Evolutionary conservation across 208 protist genomes (phyloP), one percentile per base, ranked within the genome.

Genomic region (Crithidia expoeki): DNA sequence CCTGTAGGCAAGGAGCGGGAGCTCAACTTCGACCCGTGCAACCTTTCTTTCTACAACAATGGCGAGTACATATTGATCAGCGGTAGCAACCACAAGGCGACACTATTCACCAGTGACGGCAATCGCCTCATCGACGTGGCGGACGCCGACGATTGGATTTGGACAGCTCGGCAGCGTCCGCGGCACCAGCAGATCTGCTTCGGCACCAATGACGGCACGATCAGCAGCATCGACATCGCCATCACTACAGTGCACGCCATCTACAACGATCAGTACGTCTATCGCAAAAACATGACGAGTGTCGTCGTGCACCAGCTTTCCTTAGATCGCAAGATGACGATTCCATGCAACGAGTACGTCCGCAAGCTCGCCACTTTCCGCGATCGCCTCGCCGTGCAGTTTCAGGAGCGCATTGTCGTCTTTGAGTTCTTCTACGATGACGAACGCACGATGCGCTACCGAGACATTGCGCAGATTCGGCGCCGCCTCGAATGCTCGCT

Each of bases 251-350:
- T 98, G 19, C 97, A 99, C 67, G 88, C 94, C 72, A 89, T 99
- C 56, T 98, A 98, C 73, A 68, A 92, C 49, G 95, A 98, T 70
- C 89, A 97, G 62, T 99, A 99, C 81, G 95, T 98, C 12, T 98
- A 87, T 69, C 88, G 98, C 36, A 96, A 99, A 21, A 85, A 87
- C 52, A 96, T 99, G 92, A 99, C 97, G 32, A 90, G 98, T 57
- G 94, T 99, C 19, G 78, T 99, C 14, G 81, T 99, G 19, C 97
- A 99, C 77, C 87, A 98, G 59, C 81, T 98, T 53, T 87, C 89
- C 9, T 72, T 93, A 2, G 93, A 97, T 44, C 81, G 89, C 40
- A 85, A 80, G 33, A 83, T 97, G 76, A 71, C 79, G 25, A 97
- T 99, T 68, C 88, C 86, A 47, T 98, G 94, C 78, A 92, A 95